A percentile compares a stretch with the other conserved stretches of the same genome.
Conservation (phyloP, 2,329 filamentous ascomycete species). For the Nigrospora oryzae region DNA sequence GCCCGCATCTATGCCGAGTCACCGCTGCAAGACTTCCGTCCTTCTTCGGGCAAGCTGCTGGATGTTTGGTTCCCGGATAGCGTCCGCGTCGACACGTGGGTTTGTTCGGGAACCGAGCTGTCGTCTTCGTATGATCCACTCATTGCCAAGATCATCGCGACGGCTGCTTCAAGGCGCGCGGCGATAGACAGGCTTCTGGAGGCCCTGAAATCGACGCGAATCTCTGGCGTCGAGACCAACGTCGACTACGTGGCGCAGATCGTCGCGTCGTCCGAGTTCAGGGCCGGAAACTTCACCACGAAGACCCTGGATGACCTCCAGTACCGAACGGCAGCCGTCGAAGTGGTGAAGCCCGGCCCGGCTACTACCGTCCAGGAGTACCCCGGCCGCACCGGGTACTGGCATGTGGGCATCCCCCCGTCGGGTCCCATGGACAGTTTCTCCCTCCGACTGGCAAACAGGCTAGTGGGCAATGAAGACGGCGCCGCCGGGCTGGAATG, state of each 20-base stretch:
- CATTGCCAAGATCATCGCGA: conserved; percentile 67
- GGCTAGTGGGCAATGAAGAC: conserved; percentile 21
- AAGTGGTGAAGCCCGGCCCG: conserved; percentile 25
- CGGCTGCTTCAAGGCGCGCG: conserved; percentile 25
- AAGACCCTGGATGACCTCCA: conserved; percentile 22
- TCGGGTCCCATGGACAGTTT: conserved; percentile 32
- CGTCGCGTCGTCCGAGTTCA: conserved; percentile 17
- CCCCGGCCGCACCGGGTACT: conserved; percentile 26
- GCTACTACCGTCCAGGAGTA: conserved; percentile 31
- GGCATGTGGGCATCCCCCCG: conserved; percentile 29
- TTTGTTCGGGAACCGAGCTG: conserved; percentile 60
- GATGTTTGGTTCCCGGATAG: conserved; percentile 50
- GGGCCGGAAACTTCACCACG: conserved; percentile 20
- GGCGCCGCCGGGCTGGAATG: conserved; percentile 24
- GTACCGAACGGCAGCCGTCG: conserved; percentile 17
- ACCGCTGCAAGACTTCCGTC: conserved; percentile 55
- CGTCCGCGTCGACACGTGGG: conserved; percentile 62
- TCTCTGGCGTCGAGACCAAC: conserved; percentile 19
- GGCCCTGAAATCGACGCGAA: conserved; percentile 43
- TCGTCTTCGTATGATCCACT: conserved; percentile 71
- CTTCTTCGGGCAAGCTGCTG: conserved; percentile 56
- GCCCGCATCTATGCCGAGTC: conserved; percentile 68
- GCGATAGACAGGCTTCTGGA: conserved; percentile 41
- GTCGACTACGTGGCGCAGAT: conserved; percentile 23
- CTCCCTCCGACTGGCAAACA: conserved; percentile 24